These are phyloP conservation scores for Lactarius deliciosus DNA, from an alignment of 768 basidiomycete genomes.

Conservation along the genomic window DNA sequence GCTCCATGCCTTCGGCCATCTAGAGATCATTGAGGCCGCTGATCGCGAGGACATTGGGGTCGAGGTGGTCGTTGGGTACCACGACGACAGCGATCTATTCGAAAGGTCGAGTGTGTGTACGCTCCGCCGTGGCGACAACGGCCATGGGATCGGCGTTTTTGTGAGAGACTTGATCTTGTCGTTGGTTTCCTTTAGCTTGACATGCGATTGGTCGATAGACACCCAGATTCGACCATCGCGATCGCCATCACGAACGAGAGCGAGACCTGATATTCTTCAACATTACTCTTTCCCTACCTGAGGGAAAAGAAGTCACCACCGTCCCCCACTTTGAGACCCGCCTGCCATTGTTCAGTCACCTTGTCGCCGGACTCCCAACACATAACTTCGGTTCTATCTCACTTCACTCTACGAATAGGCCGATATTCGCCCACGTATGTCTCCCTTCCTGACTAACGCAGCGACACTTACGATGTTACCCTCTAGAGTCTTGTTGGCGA, in stretches of 20 bases:
- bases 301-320: conserved; percentile 4
- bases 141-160: conserved; percentile 21
- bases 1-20: background rate
- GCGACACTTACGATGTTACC: background rate
- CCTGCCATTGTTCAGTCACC: conserved; percentile 17
- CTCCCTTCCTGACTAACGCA: background rate
- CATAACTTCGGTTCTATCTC: conserved; percentile 18
- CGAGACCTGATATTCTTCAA: conserved; percentile 13
- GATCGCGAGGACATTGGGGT: conserved; percentile 24
- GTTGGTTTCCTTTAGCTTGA: background rate
- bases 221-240: background rate
- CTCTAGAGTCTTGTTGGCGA: conserved; percentile 13
- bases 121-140: conserved; percentile 6
- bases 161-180: conserved; percentile 5
- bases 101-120: conserved; percentile 11
- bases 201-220: conserved; percentile 8
- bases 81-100: conserved; percentile 1
- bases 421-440: conserved; percentile 10
- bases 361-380: conserved; percentile 5
- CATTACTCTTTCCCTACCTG: conserved; percentile 21
- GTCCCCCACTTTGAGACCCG: conserved; percentile 18
- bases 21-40: conserved; percentile 9
- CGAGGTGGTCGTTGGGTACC: conserved; percentile 14
- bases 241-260: background rate
- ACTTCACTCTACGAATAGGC: background rate